Evolutionary conservation across 495 filamentous ascomycete species (phyloP), one percentile per base, ranked within the genome.

Genomic region (Penicillium bovifimosum): DNA sequence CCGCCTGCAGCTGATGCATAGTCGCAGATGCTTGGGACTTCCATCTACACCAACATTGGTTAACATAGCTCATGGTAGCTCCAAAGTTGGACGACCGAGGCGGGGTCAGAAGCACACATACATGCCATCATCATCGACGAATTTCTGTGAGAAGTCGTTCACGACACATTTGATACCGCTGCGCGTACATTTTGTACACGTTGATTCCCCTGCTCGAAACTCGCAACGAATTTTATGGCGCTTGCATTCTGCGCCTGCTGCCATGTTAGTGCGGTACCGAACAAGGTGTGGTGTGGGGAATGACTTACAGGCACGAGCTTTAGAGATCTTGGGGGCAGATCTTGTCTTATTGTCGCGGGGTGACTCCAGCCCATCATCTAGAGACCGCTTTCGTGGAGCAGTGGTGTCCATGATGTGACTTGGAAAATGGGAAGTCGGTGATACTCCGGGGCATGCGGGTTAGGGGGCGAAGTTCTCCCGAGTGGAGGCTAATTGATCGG

Each of bases 111-210:
- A 8, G 41, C 36, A 26, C 14, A 72, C 73, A 56, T 52, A 76
- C 73, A 67, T 52, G 28, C 68, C 67, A 61, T 76, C 73, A 48
- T 76, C 73, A 39, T 76, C 72, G 41, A 76, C 73, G 32, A 76
- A 76, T 47, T 76, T 76, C 38, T 75, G 73, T 24, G 73, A 76
- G 55, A 76, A 76, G 58, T 76, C 73, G 40, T 76, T 76, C 32
- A 76, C 68, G 11, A 75, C 64, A 47, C 73, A 76, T 56, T 75
- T 76, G 24, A 76, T 73, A 13, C 73, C 72, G 38, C 72, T 75
- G 40, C 73, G 73, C 14, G 67, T 52, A 54, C 73, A 76, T 62
- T 76, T 76, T 5, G 65, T 72, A 49, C 73, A 76, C 46, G 63
- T 75, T 10, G 63, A 46, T 42, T 75, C 73, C 2, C 73, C 73